Base-by-base conservation (phyloP, 129 eudicot species). In the Calendula officinalis region DNA sequence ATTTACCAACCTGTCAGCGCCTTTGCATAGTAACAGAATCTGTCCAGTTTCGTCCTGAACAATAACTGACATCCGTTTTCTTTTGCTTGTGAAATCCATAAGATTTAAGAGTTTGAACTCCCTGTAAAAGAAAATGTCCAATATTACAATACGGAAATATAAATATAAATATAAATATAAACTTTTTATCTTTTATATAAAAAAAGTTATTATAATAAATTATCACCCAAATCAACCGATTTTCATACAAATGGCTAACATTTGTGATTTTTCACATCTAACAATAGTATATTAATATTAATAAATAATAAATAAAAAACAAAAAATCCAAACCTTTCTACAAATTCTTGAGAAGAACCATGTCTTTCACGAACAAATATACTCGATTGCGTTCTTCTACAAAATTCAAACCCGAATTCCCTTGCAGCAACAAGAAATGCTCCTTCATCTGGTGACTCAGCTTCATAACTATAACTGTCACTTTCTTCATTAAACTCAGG, bases 401-500 rank as follows among this genome's bases (percentile, higher is more conserved):
- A 85, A 70, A 83, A 88, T 76, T 88, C 97, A 66, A 94, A 94
- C 52, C 99, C 99, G 53, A 94, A 86, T 70, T 94, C 99, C 76
- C 97, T 81, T 11, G 99, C 99, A 12, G 99, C 99, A 56, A 89
- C 99, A 67, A 94, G 95, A 78, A 94, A 94, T 5, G 99, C 91
- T 34, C 89, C 91, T 78, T 94, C 99, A 80, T 94, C 99, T 5
- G 99, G 99, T 7, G 99, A 94, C 60, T 94, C 99, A 27, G 95
- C 97, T 77, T 94, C 99, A 76, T 85, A 94, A 45, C 81, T 86
- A 66, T 68, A 79, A 16, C 47, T 56, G 8, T 86, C 90, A 0
- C 84, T 88, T 64, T 88, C 95, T 71, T 83, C 95, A 68, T 83
- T 88, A 38, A 77, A 56, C 81, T 94, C 99, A 0, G 99, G 99